Evolutionary conservation across 495 filamentous ascomycete species (phyloP).

Genomic region (Tuber magnatum): DNA sequence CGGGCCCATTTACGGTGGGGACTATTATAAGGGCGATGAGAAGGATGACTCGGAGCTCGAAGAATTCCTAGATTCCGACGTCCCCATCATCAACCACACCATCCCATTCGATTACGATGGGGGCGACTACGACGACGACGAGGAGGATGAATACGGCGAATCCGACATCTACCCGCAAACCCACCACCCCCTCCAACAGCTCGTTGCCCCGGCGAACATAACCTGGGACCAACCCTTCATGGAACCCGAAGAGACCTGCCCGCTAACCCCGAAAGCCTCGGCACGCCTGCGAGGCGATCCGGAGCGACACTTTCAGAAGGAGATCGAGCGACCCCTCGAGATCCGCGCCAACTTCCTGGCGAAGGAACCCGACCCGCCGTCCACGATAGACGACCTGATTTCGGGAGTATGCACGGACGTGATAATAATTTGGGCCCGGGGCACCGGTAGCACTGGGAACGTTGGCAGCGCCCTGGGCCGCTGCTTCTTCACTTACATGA

Average conservation of each 20-base stretch:
- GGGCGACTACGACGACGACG: too few relatives aligned
- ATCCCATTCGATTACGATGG: not conserved
- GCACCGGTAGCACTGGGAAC: too few relatives aligned
- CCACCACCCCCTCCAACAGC: too few relatives aligned
- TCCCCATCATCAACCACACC: not conserved
- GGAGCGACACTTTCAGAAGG: not conserved
- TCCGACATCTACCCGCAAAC: too few relatives aligned
- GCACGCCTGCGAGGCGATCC: not conserved
- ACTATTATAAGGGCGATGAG: not conserved
- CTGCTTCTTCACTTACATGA: conserved; percentile 36
- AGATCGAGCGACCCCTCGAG: not conserved
- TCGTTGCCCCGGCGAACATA: not conserved
- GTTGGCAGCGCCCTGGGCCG: conserved; percentile 39
- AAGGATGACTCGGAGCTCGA: not conserved
- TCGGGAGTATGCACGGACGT: conserved; percentile 22
- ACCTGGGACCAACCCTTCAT: not conserved
- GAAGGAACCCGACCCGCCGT: not conserved
- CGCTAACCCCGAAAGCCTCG: not conserved
- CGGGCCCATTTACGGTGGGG: not conserved
- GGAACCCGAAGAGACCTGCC: not conserved
- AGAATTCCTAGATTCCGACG: not conserved
- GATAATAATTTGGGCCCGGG: conserved; percentile 43
- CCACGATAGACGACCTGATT: conserved; percentile 19
- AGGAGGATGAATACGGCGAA: not conserved
- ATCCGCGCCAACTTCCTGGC: not conserved